A percentile compares a stretch with the other conserved stretches of the same genome.
Conservation (phyloP, 345 rosid genomes). For the Euphorbia peplus region DNA sequence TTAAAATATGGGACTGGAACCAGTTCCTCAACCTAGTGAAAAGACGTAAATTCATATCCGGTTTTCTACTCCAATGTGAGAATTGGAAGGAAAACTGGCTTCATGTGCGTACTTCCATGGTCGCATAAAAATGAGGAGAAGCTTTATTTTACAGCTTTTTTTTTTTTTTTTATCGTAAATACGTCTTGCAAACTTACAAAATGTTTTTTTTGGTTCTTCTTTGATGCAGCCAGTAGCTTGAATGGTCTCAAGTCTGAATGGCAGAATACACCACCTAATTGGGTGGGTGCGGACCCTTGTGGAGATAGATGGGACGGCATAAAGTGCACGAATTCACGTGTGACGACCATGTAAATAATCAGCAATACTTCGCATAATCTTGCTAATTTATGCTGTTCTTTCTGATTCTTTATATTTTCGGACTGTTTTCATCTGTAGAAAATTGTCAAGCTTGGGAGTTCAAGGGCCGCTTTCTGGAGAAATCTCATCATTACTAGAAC, state of each 20-base stretch:
- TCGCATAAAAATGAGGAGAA: neutral
- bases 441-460: constrained; percentile 50
- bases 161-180: neutral
- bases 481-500: constrained; percentile 48
- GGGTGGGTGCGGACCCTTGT: constrained; percentile 77
- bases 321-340: constrained; percentile 42
- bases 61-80: neutral
- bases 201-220: neutral
- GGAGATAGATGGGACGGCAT: constrained; percentile 68
- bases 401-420: neutral
- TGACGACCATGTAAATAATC: constrained; percentile 53
- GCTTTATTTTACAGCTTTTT: neutral
- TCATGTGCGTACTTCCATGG: neutral
- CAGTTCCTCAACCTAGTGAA: neutral
- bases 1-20: neutral
- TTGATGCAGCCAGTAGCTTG: constrained; percentile 45
- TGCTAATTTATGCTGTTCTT: neutral
- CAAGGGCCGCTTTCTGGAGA: constrained; percentile 56
- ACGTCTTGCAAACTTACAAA: neutral
- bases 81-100: neutral
- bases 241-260: constrained; percentile 37
- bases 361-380: neutral
- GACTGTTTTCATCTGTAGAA: constrained; percentile 42
- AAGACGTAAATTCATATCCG: neutral
- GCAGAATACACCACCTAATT: constrained; percentile 50